These are phyloP conservation scores for Kodamaea jinghongensis DNA, from an alignment of 805 yeast genomes.

Conservation along the genomic window DNA sequence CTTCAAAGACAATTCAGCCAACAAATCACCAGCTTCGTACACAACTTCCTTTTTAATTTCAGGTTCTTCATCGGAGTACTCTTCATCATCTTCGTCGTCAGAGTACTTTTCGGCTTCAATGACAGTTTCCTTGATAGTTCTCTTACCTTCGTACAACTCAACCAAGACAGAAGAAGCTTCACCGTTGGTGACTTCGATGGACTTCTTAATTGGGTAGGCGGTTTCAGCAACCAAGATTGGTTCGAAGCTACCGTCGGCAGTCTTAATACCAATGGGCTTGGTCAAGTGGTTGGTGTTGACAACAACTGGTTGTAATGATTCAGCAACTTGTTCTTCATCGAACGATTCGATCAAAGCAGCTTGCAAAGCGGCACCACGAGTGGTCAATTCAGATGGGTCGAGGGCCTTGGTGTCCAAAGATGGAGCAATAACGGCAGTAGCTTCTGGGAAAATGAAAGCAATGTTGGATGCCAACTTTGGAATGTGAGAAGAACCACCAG, in stretches of 20 bases:
- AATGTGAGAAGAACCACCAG: slow-evolving; percentile 90
- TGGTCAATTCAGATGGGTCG: slow-evolving; percentile 84
- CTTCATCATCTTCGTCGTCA: slow-evolving; percentile 49
- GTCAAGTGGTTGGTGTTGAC: slow-evolving; percentile 83
- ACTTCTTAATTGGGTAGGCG: slow-evolving; percentile 84
- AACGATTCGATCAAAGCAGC: slow-evolving; percentile 82
- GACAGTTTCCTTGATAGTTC: slow-evolving; percentile 77
- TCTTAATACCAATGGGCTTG: slow-evolving; percentile 82
- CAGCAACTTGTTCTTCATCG: slow-evolving; percentile 77
- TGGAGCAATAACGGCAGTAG: slow-evolving; percentile 74
- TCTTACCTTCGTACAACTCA: slow-evolving; percentile 81
- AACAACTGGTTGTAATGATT: slow-evolving; percentile 79
- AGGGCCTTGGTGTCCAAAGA: slow-evolving; percentile 70
- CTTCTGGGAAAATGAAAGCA: slow-evolving; percentile 74
- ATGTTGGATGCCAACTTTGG: slow-evolving; percentile 85
- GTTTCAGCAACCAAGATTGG: slow-evolving; percentile 80
- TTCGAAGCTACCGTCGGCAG: slow-evolving; percentile 66
- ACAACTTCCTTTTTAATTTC: slow-evolving; percentile 76
- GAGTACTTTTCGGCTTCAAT: slow-evolving; percentile 63
- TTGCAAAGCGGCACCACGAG: slow-evolving; percentile 96
- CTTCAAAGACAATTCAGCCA: slow-evolving; percentile 76
- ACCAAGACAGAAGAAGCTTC: slow-evolving; percentile 57
- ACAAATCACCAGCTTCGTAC: slow-evolving; percentile 65
- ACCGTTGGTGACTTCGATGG: slow-evolving; percentile 61
- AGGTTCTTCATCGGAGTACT: slow-evolving; percentile 77